Evolutionary conservation across 1,284 basidiomycete genomes (phyloP).

Genomic region (Prillingera fragicola): DNA sequence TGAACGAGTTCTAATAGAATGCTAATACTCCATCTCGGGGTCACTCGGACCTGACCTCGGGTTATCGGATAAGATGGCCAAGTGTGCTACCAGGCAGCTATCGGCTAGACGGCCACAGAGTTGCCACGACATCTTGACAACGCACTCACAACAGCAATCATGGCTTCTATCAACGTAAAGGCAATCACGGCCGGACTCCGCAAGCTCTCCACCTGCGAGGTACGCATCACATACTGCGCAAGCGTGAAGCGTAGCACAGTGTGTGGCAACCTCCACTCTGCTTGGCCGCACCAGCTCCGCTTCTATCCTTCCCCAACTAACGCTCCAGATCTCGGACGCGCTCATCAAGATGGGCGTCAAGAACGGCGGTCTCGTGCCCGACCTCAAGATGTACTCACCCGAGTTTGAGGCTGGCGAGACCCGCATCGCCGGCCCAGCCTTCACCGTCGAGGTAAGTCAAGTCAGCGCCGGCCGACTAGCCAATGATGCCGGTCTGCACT

Average conservation of each 20-base stretch:
- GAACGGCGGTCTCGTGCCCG: constrained; percentile 75
- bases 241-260: constrained; percentile 1
- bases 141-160: no score
- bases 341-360: constrained; percentile 73
- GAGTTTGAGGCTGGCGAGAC: constrained; percentile 48
- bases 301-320: not conserved
- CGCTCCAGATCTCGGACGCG: constrained; percentile 76
- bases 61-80: no score
- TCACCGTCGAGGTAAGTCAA: constrained; percentile 64
- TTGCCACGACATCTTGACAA: no score
- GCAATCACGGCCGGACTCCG: constrained; percentile 2
- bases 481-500: not conserved
- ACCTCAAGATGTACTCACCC: constrained; percentile 62
- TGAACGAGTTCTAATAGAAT: no score
- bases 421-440: constrained; percentile 68
- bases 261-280: not conserved
- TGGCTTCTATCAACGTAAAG: constrained; percentile 6
- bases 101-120: no score
- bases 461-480: not conserved
- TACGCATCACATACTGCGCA: constrained; percentile 10
- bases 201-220: constrained; percentile 29
- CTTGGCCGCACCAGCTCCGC: not conserved
- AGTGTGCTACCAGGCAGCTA: no score
- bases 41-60: no score
- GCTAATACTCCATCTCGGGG: no score